Evolutionary conservation across 2,329 filamentous ascomycete species (phyloP).

Genomic region (Pleurostoma richardsiae): DNA sequence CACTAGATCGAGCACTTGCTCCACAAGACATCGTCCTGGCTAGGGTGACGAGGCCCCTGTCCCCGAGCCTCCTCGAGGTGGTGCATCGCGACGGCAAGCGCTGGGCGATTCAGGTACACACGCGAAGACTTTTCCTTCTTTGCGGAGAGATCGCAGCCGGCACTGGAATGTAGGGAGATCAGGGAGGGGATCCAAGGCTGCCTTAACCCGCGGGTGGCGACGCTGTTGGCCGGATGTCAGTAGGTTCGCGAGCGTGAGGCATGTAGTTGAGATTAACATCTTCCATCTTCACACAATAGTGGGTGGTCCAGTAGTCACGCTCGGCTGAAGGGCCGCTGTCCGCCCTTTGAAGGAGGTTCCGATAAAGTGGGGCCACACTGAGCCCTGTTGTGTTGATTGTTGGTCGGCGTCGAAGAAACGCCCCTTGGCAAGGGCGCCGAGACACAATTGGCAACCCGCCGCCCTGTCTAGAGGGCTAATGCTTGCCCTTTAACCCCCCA

Average conservation of each 20-base stretch:
- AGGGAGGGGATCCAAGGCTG: background rate
- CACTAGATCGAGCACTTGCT: background rate
- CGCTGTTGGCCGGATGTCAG: background rate
- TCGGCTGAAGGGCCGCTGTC: background rate
- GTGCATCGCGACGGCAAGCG: background rate
- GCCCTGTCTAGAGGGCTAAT: background rate
- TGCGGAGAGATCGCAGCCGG: too few relatives aligned
- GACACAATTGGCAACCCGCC: constrained; percentile 5
- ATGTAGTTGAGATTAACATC: background rate
- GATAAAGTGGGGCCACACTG: constrained; percentile 14
- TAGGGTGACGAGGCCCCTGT: background rate
- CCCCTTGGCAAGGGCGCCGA: constrained; percentile 10
- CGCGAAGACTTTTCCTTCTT: too few relatives aligned
- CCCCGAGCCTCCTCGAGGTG: background rate
- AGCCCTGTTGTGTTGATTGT: constrained; percentile 11
- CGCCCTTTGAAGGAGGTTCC: background rate
- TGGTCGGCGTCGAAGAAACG: constrained; percentile 6
- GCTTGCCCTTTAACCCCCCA: background rate
- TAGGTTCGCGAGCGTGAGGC: background rate
- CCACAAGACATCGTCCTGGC: background rate
- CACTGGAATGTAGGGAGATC: background rate
- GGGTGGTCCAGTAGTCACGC: too few relatives aligned
- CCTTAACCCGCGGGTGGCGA: background rate
- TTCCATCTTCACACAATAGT: background rate
- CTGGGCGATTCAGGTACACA: too few relatives aligned